A percentile compares a stretch with the other conserved stretches of the same genome.
phyloP scores from a whole-genome alignment of 2,329 filamentous ascomycete species.

The Hymenoscyphus salicellus region DNA sequence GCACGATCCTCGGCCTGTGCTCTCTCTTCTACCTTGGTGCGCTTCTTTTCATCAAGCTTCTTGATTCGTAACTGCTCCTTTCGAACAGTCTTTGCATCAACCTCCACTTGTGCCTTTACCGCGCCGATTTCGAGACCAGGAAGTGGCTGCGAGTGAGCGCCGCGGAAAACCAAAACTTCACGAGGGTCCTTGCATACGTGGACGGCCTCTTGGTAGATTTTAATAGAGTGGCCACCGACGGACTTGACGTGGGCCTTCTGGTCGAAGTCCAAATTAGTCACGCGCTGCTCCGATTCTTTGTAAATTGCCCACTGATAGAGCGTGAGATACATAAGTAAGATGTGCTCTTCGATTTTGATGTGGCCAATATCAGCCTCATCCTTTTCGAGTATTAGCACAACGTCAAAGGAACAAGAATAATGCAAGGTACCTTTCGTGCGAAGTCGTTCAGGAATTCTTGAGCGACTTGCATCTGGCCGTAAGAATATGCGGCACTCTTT shows the following conservation, averaged over 20 bases:
- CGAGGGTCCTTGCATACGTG: background rate
- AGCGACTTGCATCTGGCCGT: conserved; percentile 50
- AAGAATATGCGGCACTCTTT: background rate
- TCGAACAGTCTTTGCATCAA: too few species aligned
- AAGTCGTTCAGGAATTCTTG: conserved; percentile 50
- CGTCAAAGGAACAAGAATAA: background rate
- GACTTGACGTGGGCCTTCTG: background rate
- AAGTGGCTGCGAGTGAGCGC: background rate
- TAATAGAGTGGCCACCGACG: conserved; percentile 4
- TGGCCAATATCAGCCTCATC: conserved; percentile 45
- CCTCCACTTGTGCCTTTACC: too few species aligned
- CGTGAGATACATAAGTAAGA: conserved; percentile 44
- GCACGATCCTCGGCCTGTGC: too few species aligned
- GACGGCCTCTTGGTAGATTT: conserved; percentile 1
- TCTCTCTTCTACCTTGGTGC: too few species aligned
- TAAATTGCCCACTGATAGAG: conserved; percentile 52
- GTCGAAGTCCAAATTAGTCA: conserved; percentile 49
- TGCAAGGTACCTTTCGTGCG: conserved; percentile 31
- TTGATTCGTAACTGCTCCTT: too few species aligned
- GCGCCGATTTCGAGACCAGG: background rate
- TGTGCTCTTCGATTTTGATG: conserved; percentile 44
- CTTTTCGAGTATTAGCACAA: conserved; percentile 18
- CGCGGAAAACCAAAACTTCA: background rate
- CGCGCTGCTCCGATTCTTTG: conserved; percentile 51
- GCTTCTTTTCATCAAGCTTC: too few species aligned